Percentiles rank a stretch among this genome's conserved stretches.
These are phyloP conservation scores for Cerioporus squamosus DNA, from an alignment of 1,284 basidiomycete genomes.

Conservation along the genomic window DNA sequence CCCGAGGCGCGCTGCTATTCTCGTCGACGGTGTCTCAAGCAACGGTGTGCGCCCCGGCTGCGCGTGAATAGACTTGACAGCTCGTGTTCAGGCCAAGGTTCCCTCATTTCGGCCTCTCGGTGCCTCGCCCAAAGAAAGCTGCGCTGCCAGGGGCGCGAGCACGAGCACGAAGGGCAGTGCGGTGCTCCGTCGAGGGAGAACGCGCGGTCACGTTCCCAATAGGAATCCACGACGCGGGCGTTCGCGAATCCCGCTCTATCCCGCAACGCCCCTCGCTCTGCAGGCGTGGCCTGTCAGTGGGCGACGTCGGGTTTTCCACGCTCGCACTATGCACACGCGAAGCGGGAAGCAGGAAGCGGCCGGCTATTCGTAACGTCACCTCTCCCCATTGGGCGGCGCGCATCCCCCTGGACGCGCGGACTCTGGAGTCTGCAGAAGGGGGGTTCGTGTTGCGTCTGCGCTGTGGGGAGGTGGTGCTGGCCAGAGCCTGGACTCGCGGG, in stretches of 20 bases:
- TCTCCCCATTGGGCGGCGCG: slow-evolving; percentile 7
- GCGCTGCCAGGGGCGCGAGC: neutral
- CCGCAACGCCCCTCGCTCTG: neutral
- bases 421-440: neutral
- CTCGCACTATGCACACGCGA: neutral
- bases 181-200: neutral
- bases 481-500: neutral
- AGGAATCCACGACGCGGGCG: neutral
- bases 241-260: slow-evolving; percentile 20
- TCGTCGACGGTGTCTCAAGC: slow-evolving; percentile 4
- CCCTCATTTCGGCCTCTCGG: slow-evolving; percentile 2
- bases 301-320: slow-evolving; percentile 8
- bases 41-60: neutral
- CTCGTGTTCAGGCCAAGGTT: slow-evolving; percentile 12
- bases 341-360: neutral
- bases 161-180: neutral
- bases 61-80: slow-evolving; percentile 9
- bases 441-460: neutral
- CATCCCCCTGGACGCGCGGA: slow-evolving; percentile 5
- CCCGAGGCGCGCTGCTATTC: neutral
- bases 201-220: slow-evolving; percentile 2
- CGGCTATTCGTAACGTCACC: slow-evolving; percentile 16
- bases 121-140: neutral
- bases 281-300: neutral
- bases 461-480: neutral